Conservation (phyloP, 2,329 filamentous ascomycete genomes). For the Clarireedia homoeocarpa region DNA sequence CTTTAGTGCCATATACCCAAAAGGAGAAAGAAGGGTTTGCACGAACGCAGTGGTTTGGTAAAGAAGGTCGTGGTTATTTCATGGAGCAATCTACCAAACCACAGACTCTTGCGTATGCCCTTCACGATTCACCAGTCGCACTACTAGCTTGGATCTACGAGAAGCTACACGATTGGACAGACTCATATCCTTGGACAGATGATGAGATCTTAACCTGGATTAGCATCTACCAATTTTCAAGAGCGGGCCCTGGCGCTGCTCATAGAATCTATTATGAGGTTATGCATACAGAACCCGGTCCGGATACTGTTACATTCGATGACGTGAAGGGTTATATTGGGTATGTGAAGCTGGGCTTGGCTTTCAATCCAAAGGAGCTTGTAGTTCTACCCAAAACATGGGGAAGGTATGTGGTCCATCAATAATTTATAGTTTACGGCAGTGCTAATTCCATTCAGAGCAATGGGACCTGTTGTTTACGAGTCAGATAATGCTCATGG, state of each 20-base stretch:
- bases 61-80: slow-evolving; percentile 18
- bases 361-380: slow-evolving; percentile 53
- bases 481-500: slow-evolving; percentile 32
- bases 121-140: slow-evolving; percentile 62
- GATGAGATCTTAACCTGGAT: slow-evolving; percentile 73
- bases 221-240: slow-evolving; percentile 64
- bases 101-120: slow-evolving; percentile 63
- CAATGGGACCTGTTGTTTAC: slow-evolving; percentile 52
- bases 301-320: slow-evolving; percentile 22
- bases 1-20: slow-evolving; percentile 1
- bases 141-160: slow-evolving; percentile 74
- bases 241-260: slow-evolving; percentile 59
- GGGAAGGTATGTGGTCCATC: slow-evolving; percentile 30
- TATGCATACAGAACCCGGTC: slow-evolving; percentile 32
- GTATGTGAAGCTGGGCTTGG: slow-evolving; percentile 34
- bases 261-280: slow-evolving; percentile 66
- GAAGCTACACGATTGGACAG: slow-evolving; percentile 71
- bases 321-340: slow-evolving; percentile 19
- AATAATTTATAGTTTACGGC: background rate
- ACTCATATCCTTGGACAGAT: slow-evolving; percentile 64
- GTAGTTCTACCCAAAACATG: slow-evolving; percentile 45
- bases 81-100: slow-evolving; percentile 38
- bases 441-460: slow-evolving; percentile 20
- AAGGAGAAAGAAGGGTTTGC: slow-evolving; percentile 13
- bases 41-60: slow-evolving; percentile 14